These are phyloP conservation scores for Fagopyrum tataricum DNA, from an alignment of 148 eudicot species.

Conservation along the genomic window DNA sequence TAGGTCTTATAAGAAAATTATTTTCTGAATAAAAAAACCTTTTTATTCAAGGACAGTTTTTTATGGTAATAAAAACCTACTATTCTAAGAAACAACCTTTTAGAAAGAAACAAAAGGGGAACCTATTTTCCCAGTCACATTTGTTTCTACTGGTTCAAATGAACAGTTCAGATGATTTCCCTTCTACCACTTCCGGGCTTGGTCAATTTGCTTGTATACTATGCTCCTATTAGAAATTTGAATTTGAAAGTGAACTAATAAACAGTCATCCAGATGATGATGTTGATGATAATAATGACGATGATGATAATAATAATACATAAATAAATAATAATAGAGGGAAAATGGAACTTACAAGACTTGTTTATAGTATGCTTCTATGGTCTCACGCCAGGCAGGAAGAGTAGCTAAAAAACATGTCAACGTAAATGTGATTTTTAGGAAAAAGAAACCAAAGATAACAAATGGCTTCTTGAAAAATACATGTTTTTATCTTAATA, in stretches of 20 bases:
- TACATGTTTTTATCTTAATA: neutral
- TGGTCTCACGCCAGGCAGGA: slow-evolving; percentile 11
- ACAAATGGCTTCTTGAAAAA: neutral
- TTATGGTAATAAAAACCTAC: too few species aligned
- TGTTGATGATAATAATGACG: too few species aligned
- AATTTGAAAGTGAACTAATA: neutral
- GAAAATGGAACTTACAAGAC: slow-evolving; percentile 59
- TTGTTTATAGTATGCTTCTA: slow-evolving; percentile 26
- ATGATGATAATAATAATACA: too few species aligned
- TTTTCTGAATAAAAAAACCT: too few species aligned
- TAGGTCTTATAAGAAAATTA: too few species aligned
- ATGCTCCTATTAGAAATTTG: neutral
- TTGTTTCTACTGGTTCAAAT: neutral
- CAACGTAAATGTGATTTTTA: neutral
- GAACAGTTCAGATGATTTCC: neutral
- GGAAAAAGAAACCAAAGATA: neutral
- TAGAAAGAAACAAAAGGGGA: neutral
- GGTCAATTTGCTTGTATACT: too few species aligned
- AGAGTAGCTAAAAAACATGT: neutral
- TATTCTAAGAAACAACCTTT: neutral
- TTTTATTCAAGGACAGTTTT: neutral
- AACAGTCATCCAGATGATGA: neutral
- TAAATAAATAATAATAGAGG: too few species aligned
- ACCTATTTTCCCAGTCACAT: neutral
- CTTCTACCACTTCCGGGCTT: neutral